Conservation (phyloP, 345 rosid genomes). For the Camelina sativa region DNA sequence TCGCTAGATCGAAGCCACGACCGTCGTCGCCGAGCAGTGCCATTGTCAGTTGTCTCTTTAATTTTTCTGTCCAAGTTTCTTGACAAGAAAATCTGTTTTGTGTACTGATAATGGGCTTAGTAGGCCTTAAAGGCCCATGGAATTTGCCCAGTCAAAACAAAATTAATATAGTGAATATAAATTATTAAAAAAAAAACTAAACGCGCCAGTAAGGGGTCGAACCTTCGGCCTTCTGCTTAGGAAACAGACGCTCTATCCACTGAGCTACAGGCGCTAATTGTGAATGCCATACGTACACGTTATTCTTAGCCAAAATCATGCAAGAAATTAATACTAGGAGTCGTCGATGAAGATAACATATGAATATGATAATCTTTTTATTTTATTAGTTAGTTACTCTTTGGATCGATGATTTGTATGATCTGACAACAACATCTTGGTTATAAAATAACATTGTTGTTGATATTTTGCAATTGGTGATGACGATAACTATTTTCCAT, state of each 20-base stretch:
- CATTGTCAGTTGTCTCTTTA: constrained; percentile 55
- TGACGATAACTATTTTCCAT: constrained; percentile 17
- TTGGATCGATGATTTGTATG: background rate
- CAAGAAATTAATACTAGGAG: too few species aligned
- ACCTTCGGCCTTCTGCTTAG: constrained; percentile 97
- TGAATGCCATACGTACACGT: too few species aligned
- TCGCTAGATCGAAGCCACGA: constrained; percentile 81
- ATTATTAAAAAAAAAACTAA: rapidly evolving
- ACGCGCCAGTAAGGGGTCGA: constrained; percentile 96
- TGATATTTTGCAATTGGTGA: background rate
- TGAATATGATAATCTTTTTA: background rate
- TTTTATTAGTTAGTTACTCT: background rate
- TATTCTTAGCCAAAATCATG: too few species aligned
- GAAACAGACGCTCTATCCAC: constrained; percentile 99
- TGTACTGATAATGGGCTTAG: background rate
- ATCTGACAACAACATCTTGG: background rate
- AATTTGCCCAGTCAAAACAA: background rate
- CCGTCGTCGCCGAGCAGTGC: constrained; percentile 93
- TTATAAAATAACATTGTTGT: background rate
- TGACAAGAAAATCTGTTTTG: background rate
- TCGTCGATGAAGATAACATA: background rate
- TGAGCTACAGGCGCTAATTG: constrained; percentile 79
- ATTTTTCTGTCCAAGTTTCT: background rate
- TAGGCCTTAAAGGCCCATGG: background rate
- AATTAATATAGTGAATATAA: background rate